These are phyloP conservation scores for Fusarium pseudoanthophilum DNA, from an alignment of 2,329 filamentous ascomycete species.

Conservation along the genomic window DNA sequence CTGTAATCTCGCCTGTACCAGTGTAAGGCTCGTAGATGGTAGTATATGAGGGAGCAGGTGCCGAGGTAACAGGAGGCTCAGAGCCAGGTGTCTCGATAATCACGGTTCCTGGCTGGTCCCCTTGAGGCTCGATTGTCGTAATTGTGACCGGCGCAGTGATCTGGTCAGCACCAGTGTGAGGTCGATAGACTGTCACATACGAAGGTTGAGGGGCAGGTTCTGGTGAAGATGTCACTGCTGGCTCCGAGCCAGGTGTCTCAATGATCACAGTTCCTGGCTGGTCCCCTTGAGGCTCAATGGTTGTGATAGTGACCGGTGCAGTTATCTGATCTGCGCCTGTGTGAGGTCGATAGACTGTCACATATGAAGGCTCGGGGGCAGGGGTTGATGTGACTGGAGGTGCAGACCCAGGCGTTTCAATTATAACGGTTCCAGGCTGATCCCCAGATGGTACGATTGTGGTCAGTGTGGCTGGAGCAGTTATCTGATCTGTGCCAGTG, in stretches of 20 bases:
- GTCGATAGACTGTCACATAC: not conserved
- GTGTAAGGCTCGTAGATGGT: constrained; percentile 27
- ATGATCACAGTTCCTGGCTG: constrained; percentile 19
- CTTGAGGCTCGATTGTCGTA: not conserved
- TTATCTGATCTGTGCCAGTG: not conserved
- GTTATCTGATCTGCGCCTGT: constrained; percentile 11
- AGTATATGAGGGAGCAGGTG: constrained; percentile 7
- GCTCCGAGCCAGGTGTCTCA: constrained; percentile 7
- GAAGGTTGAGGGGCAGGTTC: not conserved
- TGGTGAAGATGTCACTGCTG: not conserved
- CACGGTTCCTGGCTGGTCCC: constrained; percentile 11
- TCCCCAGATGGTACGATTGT: not conserved
- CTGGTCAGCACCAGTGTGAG: not conserved
- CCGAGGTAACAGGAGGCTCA: constrained; percentile 1
- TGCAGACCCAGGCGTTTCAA: constrained; percentile 5
- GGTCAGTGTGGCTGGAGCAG: not conserved
- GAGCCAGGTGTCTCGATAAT: constrained; percentile 20
- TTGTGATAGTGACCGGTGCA: not conserved
- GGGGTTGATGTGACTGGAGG: not conserved
- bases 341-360: constrained; percentile 8
- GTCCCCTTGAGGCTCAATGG: not conserved
- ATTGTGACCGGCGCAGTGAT: constrained; percentile 5
- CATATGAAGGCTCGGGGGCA: not conserved
- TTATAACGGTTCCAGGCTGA: constrained; percentile 12
- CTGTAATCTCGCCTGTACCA: constrained; percentile 14